Conservation (phyloP, 345 rosid species). For the thale cress (Arabidopsis thaliana) region DNA sequence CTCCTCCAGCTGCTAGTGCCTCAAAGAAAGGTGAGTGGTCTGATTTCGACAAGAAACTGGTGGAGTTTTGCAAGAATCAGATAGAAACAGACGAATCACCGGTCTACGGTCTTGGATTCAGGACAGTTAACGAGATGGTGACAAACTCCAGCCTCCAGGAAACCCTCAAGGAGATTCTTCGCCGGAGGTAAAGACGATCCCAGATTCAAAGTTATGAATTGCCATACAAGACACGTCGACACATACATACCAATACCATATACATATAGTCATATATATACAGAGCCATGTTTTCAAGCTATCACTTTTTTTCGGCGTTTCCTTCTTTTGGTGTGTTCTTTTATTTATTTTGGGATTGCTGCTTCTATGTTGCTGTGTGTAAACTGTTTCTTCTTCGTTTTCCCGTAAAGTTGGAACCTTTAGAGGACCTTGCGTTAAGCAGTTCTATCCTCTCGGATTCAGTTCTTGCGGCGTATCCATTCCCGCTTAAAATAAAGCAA, state of each 20-base stretch:
- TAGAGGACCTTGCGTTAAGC: neutral
- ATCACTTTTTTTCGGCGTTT: neutral
- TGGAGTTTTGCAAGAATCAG: constrained; percentile 75
- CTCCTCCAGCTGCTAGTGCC: constrained; percentile 32
- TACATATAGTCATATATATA: neutral
- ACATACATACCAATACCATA: neutral
- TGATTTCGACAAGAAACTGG: constrained; percentile 63
- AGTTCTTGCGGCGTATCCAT: neutral
- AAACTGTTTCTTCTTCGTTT: neutral
- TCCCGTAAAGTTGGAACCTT: constrained; percentile 18
- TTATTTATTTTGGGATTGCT: no score
- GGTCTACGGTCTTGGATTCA: constrained; percentile 75
- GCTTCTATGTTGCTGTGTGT: neutral
- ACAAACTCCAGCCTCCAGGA: constrained; percentile 55
- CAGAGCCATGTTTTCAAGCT: no score
- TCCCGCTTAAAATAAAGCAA: neutral
- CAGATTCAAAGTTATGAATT: neutral
- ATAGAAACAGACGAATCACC: constrained; percentile 78
- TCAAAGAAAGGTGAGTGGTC: constrained; percentile 73
- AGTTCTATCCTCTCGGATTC: neutral
- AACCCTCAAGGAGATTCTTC: constrained; percentile 53
- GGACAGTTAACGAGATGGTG: constrained; percentile 61
- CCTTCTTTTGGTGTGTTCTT: neutral
- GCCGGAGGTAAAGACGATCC: neutral
- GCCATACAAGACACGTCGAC: neutral